phyloP scores from a whole-genome alignment of 2,329 filamentous ascomycete species.

The Aaosphaeria pasadenensis region DNA sequence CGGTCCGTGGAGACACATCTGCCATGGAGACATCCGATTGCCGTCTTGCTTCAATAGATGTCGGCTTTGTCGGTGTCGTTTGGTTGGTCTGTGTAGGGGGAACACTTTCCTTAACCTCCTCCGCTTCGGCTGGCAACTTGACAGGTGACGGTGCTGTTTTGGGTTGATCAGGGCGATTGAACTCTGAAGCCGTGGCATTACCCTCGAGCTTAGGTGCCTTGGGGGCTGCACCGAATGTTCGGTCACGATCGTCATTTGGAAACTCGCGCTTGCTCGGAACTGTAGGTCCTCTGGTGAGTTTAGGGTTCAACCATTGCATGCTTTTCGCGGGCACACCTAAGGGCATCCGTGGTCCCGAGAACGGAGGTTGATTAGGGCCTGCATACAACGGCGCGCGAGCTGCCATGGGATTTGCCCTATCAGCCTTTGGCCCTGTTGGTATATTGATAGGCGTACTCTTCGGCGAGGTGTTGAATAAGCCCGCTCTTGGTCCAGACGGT shows the following conservation, averaged over 20 bases:
- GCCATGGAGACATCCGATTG: slow-evolving; percentile 34
- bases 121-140: slow-evolving; percentile 15
- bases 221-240: slow-evolving; percentile 25
- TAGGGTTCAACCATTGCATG: slow-evolving; percentile 44
- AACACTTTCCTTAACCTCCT: slow-evolving; percentile 15
- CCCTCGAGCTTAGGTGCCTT: slow-evolving; percentile 34
- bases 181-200: slow-evolving; percentile 13
- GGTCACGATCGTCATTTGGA: slow-evolving; percentile 42
- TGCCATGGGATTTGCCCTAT: slow-evolving; percentile 25
- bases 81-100: slow-evolving; percentile 9
- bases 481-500: slow-evolving; percentile 25
- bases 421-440: slow-evolving; percentile 40
- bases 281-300: slow-evolving; percentile 26
- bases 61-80: slow-evolving; percentile 23
- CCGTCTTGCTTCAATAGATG: slow-evolving; percentile 26
- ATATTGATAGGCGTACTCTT: slow-evolving; percentile 35
- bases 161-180: slow-evolving; percentile 15
- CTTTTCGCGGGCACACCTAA: slow-evolving; percentile 33
- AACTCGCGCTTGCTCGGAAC: slow-evolving; percentile 47
- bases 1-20: slow-evolving; percentile 25
- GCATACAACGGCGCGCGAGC: slow-evolving; percentile 31
- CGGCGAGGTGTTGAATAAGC: slow-evolving; percentile 32
- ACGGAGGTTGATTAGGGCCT: slow-evolving; percentile 24
- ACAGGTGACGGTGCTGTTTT: slow-evolving; percentile 15
- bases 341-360: slow-evolving; percentile 27